Percentiles rank a stretch among this genome's conserved stretches.
Conservation (phyloP, 2,329 filamentous ascomycete species). For the Botrytis pseudocinerea region DNA sequence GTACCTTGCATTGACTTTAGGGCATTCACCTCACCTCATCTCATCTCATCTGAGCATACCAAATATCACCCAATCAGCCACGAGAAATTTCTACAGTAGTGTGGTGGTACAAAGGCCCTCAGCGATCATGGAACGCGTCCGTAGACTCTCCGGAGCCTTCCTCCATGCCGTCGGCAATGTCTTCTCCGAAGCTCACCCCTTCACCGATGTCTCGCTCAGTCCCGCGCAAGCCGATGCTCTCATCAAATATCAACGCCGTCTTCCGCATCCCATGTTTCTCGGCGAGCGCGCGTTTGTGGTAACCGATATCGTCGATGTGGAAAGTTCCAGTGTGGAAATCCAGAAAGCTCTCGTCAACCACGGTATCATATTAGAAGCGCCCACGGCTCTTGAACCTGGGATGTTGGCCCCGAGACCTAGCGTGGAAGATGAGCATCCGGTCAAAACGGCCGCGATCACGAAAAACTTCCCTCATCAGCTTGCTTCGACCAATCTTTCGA, state of each 20-base stretch:
- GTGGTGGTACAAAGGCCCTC: not conserved
- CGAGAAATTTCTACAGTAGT: not conserved
- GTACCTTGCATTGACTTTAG: constrained; percentile 10
- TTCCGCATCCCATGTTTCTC: constrained; percentile 26
- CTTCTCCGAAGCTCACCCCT: constrained; percentile 28
- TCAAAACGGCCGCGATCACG: constrained; percentile 30
- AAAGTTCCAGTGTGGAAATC: constrained; percentile 25
- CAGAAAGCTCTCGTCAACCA: constrained; percentile 29
- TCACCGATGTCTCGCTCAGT: constrained; percentile 30
- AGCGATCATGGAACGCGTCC: constrained; percentile 1
- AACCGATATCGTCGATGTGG: constrained; percentile 23
- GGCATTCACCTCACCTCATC: not conserved
- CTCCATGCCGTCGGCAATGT: constrained; percentile 28
- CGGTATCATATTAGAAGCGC: constrained; percentile 24
- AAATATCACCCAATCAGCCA: constrained; percentile 6
- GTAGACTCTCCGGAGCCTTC: constrained; percentile 30
- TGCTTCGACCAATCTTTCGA: constrained; percentile 27
- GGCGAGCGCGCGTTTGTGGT: constrained; percentile 27
- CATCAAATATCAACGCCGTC: constrained; percentile 29
- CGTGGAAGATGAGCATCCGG: constrained; percentile 19
- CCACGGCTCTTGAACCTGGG: constrained; percentile 19
- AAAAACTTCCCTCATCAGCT: constrained; percentile 35
- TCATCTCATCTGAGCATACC: not conserved
- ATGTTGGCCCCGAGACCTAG: not conserved
- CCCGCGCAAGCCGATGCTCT: constrained; percentile 30